These are phyloP conservation scores for Pseudogymnoascus verrucosus DNA, from an alignment of 2,329 filamentous ascomycete genomes.

Conservation along the genomic window DNA sequence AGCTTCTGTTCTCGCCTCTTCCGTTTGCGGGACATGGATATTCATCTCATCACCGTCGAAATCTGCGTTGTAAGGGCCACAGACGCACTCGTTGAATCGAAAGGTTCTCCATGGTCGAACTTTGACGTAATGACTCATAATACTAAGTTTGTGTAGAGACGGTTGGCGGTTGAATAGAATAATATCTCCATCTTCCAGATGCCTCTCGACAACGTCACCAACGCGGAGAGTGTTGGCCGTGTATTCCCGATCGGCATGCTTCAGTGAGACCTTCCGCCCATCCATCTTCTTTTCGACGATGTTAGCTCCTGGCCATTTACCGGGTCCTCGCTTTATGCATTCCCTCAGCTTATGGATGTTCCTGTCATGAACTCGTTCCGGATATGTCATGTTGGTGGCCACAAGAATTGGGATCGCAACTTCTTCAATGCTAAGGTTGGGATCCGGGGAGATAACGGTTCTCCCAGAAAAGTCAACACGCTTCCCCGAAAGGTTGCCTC, in stretches of 20 bases:
- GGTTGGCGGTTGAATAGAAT: slow-evolving; percentile 97
- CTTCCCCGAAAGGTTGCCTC: slow-evolving; percentile 94
- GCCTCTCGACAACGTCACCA: slow-evolving; percentile 87
- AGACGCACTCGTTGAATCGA: slow-evolving; percentile 95
- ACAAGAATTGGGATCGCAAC: slow-evolving; percentile 86
- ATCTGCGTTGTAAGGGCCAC: slow-evolving; percentile 96
- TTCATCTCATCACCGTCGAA: slow-evolving; percentile 99
- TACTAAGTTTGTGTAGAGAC: slow-evolving; percentile 96
- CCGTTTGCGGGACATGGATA: slow-evolving; percentile 91
- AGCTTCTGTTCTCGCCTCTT: slow-evolving; percentile 90
- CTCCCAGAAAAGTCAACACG: slow-evolving; percentile 97
- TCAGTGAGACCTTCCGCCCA: slow-evolving; percentile 64
- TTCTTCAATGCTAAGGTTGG: slow-evolving; percentile 86
- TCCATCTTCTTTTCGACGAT: slow-evolving; percentile 64
- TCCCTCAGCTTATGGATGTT: slow-evolving; percentile 76
- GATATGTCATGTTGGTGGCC: slow-evolving; percentile 95
- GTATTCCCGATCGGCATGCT: slow-evolving; percentile 62
- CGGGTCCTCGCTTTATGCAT: slow-evolving; percentile 67
- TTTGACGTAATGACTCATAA: slow-evolving; percentile 91
- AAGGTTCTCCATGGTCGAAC: slow-evolving; percentile 94
- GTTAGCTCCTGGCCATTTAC: slow-evolving; percentile 82
- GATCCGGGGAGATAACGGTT: slow-evolving; percentile 96
- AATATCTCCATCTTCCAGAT: slow-evolving; percentile 90
- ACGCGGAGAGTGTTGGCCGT: slow-evolving; percentile 68
- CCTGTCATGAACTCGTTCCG: slow-evolving; percentile 75